A percentile compares a stretch with the other conserved stretches of the same genome.
Evolutionary conservation across 495 filamentous ascomycete genomes (phyloP).

Genomic region (Aspergillus indologenus): DNA sequence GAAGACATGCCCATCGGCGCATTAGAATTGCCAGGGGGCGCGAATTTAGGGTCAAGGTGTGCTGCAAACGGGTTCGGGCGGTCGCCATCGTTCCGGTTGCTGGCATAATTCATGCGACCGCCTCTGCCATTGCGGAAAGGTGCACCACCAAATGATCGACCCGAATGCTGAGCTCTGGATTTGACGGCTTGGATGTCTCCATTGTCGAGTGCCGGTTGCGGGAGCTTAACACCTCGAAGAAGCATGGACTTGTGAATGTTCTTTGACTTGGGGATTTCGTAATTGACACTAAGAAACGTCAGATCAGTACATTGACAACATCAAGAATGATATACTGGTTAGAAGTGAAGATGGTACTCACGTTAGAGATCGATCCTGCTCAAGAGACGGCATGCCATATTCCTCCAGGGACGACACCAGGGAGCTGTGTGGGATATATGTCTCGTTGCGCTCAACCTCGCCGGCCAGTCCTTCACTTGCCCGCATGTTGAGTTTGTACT

Average conservation of each 20-base stretch:
- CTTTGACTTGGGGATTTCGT: conserved; percentile 69
- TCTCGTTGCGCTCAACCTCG: conserved; percentile 74
- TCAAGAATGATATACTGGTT: background rate
- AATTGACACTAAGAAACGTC: conserved; percentile 62
- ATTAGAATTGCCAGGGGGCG: conserved; percentile 31
- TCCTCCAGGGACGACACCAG: conserved; percentile 63
- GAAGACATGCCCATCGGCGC: conserved; percentile 29
- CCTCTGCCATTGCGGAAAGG: conserved; percentile 54
- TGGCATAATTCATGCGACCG: conserved; percentile 48
- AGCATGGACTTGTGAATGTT: conserved; percentile 91
- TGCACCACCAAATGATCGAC: conserved; percentile 62
- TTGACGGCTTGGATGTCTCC: conserved; percentile 69
- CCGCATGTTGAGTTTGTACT: conserved; percentile 67
- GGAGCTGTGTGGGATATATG: conserved; percentile 69
- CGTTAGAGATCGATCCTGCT: conserved; percentile 82
- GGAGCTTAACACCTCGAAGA: conserved; percentile 74
- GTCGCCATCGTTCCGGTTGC: conserved; percentile 17
- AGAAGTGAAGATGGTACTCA: conserved; percentile 36
- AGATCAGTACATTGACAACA: conserved; percentile 33
- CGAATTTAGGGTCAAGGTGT: conserved; percentile 51
- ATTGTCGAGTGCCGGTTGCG: conserved; percentile 63
- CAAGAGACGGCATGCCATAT: conserved; percentile 67
- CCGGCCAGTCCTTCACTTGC: conserved; percentile 77
- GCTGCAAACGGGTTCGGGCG: conserved; percentile 55
- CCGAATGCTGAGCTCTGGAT: conserved; percentile 55